These are phyloP conservation scores for Podospora fimiseda DNA, from an alignment of 495 filamentous ascomycete genomes.

Conservation along the genomic window DNA sequence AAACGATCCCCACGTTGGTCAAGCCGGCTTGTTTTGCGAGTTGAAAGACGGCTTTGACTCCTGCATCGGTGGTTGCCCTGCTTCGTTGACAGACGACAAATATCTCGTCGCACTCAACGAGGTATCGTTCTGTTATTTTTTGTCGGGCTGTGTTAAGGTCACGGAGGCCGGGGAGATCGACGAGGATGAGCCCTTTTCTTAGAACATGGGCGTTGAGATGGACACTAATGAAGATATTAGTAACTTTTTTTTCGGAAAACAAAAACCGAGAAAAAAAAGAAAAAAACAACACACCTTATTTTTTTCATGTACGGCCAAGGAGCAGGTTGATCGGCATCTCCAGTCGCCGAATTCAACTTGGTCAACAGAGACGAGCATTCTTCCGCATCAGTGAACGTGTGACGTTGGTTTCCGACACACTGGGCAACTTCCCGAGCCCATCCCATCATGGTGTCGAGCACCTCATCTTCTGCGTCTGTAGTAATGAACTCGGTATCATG, in stretches of 20 bases:
- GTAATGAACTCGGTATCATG: conserved; percentile 7
- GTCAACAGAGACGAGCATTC: conserved; percentile 24
- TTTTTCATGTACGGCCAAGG: conserved; percentile 36
- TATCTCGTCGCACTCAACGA: conserved; percentile 34
- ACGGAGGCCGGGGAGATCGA: conserved; percentile 35
- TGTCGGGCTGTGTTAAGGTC: conserved; percentile 33
- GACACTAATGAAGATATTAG: conserved; percentile 17
- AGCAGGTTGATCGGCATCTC: not conserved
- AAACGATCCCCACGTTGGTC: conserved; percentile 35
- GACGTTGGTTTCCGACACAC: not conserved
- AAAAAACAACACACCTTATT: conserved; percentile 22
- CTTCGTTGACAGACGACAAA: conserved; percentile 29
- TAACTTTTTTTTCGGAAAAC: not conserved
- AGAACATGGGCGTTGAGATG: conserved; percentile 31
- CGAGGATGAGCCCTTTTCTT: conserved; percentile 33
- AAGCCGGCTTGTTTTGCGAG: conserved; percentile 26
- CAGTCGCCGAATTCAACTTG: conserved; percentile 26
- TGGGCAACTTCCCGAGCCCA: conserved; percentile 14
- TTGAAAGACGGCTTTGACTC: conserved; percentile 29
- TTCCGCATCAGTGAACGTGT: conserved; percentile 2
- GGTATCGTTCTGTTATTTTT: conserved; percentile 34
- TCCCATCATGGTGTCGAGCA: conserved; percentile 14
- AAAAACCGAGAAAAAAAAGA: not conserved
- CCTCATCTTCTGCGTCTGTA: conserved; percentile 7
- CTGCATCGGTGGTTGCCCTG: conserved; percentile 27